Evolutionary conservation across 371 early-diverging fungal species (phyloP), one percentile per base, ranked within the genome.

Genomic region (Paraphysoderma sedebokerense): DNA sequence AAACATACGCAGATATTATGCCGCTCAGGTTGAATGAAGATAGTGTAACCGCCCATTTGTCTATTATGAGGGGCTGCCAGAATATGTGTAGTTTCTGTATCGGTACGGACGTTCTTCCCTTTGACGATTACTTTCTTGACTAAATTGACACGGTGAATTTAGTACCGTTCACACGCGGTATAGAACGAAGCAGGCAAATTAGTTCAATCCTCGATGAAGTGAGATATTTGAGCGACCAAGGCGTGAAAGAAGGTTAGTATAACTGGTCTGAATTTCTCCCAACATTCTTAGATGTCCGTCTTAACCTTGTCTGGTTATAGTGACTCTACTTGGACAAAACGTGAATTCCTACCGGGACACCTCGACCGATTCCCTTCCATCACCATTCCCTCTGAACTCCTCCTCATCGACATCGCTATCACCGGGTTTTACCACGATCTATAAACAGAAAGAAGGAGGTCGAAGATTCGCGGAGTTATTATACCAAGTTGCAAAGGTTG

Each of bases 21-120:
- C 84, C 84, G 0, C 70, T 82, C 54, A 65, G 84, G 26, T 59
- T 80, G 24, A 68, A 82, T 48, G 56, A 65, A 17, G 64, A 69
- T 48, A 66, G 63, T 48, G 66, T 72, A 13, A 66, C 75, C 29
- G 84, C 73, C 5, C 77, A 76, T 59, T 56, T 84, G 11, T 79
- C 79, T 2, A 70, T 84, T 32, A 84, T 84, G 84, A 60, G 84
- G 28, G 84, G 84, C 38, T 84, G 84, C 59, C 82, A 84, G 57
- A 84, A 84, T 51, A 84, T 84, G 84, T 84, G 84, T 49, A 68
- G 72, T 33, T 84, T 77, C 54, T 84, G 84, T 52, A 80, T 84
- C 22, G 83, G 81, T 2, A 81, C 83, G n/a, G n/a, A n/a, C n/a
- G n/a, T n/a, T n/a, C n/a, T n/a, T n/a, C n/a, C n/a, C n/a, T n/a